These are phyloP conservation scores for Alloteropsis semialata DNA, from an alignment of 176 grass and related monocot species.

Conservation along the genomic window DNA sequence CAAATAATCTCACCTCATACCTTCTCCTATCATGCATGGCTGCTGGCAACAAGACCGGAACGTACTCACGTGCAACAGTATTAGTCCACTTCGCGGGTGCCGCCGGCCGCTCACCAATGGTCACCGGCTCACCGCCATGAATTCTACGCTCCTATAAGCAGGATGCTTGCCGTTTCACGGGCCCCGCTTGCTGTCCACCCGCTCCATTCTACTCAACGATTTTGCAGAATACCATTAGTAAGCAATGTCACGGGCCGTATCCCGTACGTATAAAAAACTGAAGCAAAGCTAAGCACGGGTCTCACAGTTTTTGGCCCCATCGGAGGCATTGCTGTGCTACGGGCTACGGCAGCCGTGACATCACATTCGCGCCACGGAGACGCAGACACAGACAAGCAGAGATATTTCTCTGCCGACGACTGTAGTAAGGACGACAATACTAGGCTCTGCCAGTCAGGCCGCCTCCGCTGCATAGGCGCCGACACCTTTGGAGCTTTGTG, in stretches of 20 bases:
- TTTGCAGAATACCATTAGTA: neutral
- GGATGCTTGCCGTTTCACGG: neutral
- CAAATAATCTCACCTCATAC: neutral
- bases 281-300: neutral
- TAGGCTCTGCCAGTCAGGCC: neutral
- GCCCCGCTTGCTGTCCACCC: neutral
- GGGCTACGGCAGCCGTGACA: neutral
- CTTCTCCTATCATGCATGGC: neutral
- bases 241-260: neutral
- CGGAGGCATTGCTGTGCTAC: neutral
- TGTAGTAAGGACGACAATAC: neutral
- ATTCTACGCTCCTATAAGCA: neutral
- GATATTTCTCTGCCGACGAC: neutral
- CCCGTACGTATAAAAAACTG: neutral
- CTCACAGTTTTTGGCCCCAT: neutral
- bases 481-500: conserved; percentile 5
- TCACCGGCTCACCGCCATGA: neutral
- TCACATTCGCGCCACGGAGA: neutral
- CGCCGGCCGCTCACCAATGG: neutral
- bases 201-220: neutral
- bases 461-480: conserved; percentile 1
- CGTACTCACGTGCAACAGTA: neutral
- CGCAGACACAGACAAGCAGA: conserved; percentile 8
- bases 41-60: neutral
- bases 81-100: neutral